Evolutionary conservation across 495 filamentous ascomycete species (phyloP).

Genomic region (Hyaloscypha hepaticicola): DNA sequence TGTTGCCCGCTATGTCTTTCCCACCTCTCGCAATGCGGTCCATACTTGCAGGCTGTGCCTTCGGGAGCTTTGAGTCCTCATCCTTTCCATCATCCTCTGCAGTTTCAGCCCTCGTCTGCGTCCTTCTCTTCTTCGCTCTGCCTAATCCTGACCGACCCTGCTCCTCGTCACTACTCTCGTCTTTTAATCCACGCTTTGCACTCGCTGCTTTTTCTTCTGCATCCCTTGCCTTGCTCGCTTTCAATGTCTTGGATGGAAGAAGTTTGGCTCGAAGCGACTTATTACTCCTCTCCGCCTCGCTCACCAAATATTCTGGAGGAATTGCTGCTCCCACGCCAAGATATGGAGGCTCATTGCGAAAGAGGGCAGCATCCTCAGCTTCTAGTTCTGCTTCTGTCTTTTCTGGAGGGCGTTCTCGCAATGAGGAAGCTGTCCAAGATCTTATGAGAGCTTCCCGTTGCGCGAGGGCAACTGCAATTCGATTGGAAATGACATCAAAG

Average conservation of each 20-base stretch:
- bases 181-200: conserved; percentile 28
- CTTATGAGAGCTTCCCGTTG: conserved; percentile 43
- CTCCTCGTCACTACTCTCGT: conserved; percentile 46
- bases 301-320: conserved; percentile 39
- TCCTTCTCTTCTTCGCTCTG: conserved; percentile 43
- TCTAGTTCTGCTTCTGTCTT: conserved; percentile 44
- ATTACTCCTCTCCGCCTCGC: conserved; percentile 38
- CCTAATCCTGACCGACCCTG: conserved; percentile 55
- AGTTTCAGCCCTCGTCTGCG: not conserved
- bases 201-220: conserved; percentile 32
- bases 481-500: conserved; percentile 45
- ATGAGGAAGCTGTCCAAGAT: conserved; percentile 42
- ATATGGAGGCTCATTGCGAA: conserved; percentile 39
- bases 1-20: too few species aligned
- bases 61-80: not conserved
- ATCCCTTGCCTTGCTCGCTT: conserved; percentile 33
- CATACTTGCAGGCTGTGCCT: not conserved
- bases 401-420: conserved; percentile 34
- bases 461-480: conserved; percentile 43
- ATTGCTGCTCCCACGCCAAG: conserved; percentile 46
- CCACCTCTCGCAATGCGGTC: not conserved
- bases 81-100: not conserved
- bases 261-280: conserved; percentile 45
- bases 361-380: conserved; percentile 44
- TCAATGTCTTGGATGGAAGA: conserved; percentile 26